Percentiles rank a stretch among this genome's conserved stretches.
Conservation (phyloP, 306 rosid genomes). For the Quercus gilva region DNA sequence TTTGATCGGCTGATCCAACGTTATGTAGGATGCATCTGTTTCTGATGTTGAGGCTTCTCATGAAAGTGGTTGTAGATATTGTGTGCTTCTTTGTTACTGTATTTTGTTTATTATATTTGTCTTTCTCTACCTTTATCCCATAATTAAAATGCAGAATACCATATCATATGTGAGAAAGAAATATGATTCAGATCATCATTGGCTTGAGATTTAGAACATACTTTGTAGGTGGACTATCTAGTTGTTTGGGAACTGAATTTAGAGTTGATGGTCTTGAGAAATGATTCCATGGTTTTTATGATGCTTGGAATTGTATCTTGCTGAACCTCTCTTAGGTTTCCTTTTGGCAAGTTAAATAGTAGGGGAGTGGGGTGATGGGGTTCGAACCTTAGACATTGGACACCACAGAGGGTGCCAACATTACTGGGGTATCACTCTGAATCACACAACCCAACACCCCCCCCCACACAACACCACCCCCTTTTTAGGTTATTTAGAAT, state of each 20-base stretch:
- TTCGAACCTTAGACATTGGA: too few relatives aligned
- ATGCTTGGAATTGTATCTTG: background rate
- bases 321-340: background rate
- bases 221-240: background rate
- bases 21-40: background rate
- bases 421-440: too few relatives aligned
- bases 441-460: too few relatives aligned
- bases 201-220: background rate
- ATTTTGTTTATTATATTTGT: background rate
- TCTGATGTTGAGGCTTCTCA: background rate
- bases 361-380: too few relatives aligned
- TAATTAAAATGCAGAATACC: background rate
- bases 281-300: background rate
- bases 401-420: too few relatives aligned
- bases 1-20: background rate
- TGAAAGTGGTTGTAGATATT: background rate
- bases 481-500: background rate
- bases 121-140: background rate
- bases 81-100: background rate
- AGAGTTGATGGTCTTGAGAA: background rate
- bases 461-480: too few relatives aligned
- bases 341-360: too few relatives aligned
- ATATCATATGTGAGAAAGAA: too few relatives aligned
- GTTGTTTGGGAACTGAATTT: background rate
- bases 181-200: background rate